Evolutionary conservation across 345 rosid genomes (phyloP), one percentile per base, ranked within the genome.

Genomic region (Linum usitatissimum): DNA sequence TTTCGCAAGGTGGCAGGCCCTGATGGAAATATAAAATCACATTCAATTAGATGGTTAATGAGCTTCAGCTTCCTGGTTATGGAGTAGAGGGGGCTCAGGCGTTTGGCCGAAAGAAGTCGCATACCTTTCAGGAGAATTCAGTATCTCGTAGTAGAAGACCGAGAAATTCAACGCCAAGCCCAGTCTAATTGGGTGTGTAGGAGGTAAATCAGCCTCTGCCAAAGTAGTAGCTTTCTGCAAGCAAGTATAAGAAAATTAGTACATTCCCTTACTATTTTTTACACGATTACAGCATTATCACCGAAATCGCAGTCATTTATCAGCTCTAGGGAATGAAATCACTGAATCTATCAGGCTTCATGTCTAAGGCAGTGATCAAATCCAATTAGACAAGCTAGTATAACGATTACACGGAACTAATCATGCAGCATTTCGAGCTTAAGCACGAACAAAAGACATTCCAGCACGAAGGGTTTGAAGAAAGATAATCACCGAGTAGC

Each of bases 121-220:
- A 59, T 71, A 81, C 86, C 83, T 67, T 68, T 79, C 83, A 42
- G 78, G 79, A 6, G 83, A 81, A 74, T 77, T 77, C 73, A 79
- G 68, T 68, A 81, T 77, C 77, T 81, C 86, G 67, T 81, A 79
- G 71, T 79, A 79, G 75, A 81, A 81, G 69, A 81, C 83, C 0
- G 86, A 81, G 63, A 76, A 81, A 64, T 81, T 81, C 64, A 79
- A 67, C 3, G 81, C 81, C 61, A 81, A 69, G 54, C 86, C 86
- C 68, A 79, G 75, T 64, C 80, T 73, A 64, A 81, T 80, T 45
- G 86, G 83, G 73, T 81, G 83, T 21, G 83, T 81, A 14, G 86
- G 79, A 57, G 86, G 72, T 61, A 81, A 71, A 36, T 80, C 83
- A 20, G 62, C 71, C 70, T 75, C 83, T 58, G 81, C 86, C 61